Base-by-base conservation (phyloP, 2,329 filamentous ascomycete genomes). In the Thermothelomyces thermophilus region DNA sequence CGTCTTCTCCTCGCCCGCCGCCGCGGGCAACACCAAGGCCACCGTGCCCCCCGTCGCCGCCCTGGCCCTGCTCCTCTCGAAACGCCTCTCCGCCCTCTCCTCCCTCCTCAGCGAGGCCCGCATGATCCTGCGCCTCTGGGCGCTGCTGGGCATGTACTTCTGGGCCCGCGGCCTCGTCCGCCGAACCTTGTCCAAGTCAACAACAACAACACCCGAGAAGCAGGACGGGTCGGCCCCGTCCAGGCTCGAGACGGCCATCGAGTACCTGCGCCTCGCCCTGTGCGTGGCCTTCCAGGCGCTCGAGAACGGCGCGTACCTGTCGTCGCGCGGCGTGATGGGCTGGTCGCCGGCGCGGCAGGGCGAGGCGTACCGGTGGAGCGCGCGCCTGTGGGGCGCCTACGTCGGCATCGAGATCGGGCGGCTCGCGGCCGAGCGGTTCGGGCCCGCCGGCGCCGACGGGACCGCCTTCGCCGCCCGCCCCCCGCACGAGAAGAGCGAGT, bases 241-340 rank as follows among this genome's bases (percentile, higher is more conserved):
- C 61, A 41, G 42, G 10, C 28, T 74, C 51, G 73, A 73, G 54
- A 64, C 63, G 8, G 57, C 65, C 30, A 70, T 95, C 40, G 79
- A 80, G 19, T 84, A 82, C 66, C 70, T 77, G 6, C 86, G 93
- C 66, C 79, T 95, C 17, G 56, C 75, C 10, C 74, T 80, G 10
- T 86, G 86, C 65, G 68, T 85, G 9, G 64, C 72, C 9, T 95
- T 86, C 71, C 90, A 96, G 68, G 70, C 79, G 1, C 74, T 91
- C 35, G 93, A 98, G 73, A 96, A 95, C 69, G 76, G 78, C 34
- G 86, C 86, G 14, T 95, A 86, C 70, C 76, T 97, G 33, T 76
- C 82, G 3, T 73, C 74, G 53, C 90, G 90, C 66, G 83, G 84
- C 17, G 78, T 94, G 3, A 64, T 95, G 44, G 73, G 69, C 14